Conservation (phyloP, 805 yeast genomes). For the Candida ortonii region DNA sequence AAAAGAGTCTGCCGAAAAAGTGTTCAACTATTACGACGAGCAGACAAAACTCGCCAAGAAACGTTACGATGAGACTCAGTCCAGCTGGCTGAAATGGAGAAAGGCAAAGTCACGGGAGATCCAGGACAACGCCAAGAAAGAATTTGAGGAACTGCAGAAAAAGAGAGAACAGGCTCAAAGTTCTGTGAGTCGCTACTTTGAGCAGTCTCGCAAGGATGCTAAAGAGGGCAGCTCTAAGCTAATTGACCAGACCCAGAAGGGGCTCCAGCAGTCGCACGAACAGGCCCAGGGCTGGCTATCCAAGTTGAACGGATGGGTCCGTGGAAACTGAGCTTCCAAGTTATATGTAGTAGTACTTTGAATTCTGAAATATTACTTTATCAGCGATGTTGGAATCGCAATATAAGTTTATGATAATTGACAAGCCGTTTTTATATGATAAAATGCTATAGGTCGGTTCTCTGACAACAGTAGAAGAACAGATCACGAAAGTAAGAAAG, state of each 20-base stretch:
- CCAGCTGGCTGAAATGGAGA: conserved; percentile 32
- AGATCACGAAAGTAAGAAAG: conserved; percentile 71
- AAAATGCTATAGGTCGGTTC: too few species aligned
- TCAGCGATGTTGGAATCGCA: too few species aligned
- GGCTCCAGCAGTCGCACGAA: conserved; percentile 18
- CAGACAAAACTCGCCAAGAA: conserved; percentile 25
- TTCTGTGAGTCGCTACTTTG: conserved; percentile 16
- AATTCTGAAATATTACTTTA: too few species aligned
- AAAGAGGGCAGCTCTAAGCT: conserved; percentile 11
- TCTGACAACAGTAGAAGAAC: too few species aligned
- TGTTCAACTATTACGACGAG: conserved; percentile 24
- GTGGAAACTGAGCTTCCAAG: conserved; percentile 14
- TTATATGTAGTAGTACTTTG: too few species aligned
- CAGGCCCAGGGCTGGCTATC: conserved; percentile 24
- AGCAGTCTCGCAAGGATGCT: conserved; percentile 13
- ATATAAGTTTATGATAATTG: too few species aligned
- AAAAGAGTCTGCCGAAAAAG: conserved; percentile 23
- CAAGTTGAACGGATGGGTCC: conserved; percentile 20
- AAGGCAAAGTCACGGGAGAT: conserved; percentile 27
- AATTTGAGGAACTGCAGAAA: conserved; percentile 21
- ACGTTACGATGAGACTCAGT: conserved; percentile 26
- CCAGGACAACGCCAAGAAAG: conserved; percentile 27
- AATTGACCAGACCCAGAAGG: conserved; percentile 19
- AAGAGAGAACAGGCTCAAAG: conserved; percentile 25
- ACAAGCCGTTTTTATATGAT: too few species aligned